Conservation (phyloP, 2,329 filamentous ascomycete genomes). For the Phyllosticta citrichinensis region DNA sequence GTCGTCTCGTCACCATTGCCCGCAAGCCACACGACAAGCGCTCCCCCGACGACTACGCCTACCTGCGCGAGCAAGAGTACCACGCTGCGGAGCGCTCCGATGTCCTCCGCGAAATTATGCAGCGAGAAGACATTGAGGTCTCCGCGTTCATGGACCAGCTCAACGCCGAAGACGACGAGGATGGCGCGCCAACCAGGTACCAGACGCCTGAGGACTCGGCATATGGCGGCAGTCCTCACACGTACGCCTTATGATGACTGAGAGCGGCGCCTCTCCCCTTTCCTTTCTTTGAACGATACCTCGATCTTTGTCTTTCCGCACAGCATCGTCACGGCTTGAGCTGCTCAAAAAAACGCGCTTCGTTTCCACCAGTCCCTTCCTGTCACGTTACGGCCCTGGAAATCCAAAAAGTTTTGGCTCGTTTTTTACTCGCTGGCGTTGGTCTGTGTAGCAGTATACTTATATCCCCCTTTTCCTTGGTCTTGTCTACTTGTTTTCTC, state of each 20-base stretch:
- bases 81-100: background rate
- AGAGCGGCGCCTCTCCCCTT: background rate
- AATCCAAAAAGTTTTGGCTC: background rate
- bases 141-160: background rate
- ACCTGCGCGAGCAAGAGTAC: background rate
- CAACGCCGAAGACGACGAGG: background rate
- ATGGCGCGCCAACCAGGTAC: background rate
- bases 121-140: slow-evolving; percentile 20
- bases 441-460: background rate
- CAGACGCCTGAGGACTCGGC: background rate
- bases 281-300: background rate
- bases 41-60: background rate
- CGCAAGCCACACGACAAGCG: background rate
- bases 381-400: background rate
- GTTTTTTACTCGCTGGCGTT: background rate
- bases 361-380: background rate
- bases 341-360: background rate
- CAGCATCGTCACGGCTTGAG: background rate
- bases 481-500: background rate
- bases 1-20: background rate
- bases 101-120: background rate
- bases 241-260: background rate
- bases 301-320: background rate
- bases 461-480: background rate
- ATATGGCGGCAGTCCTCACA: background rate